Evolutionary conservation across 352 stramenopile genomes (phyloP), one percentile per base, ranked within the genome.

Genomic region (Phytophthora hybrid): DNA sequence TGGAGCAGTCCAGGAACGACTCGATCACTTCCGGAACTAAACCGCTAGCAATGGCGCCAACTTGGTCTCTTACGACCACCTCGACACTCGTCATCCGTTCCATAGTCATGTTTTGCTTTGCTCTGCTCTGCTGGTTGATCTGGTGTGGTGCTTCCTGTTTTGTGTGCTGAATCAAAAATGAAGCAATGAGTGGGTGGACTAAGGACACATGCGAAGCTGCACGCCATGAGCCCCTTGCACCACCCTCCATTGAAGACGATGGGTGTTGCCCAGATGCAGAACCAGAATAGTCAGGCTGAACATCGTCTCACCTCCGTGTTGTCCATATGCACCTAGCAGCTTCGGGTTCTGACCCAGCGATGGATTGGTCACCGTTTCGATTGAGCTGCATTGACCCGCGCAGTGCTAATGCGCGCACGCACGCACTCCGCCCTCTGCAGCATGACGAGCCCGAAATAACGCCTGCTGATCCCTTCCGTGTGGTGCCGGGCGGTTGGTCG

Each of bases 1-100:
- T 65, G 34, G 87, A 92, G 66, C 63, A 76, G 72, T 93, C 87
- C 32, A 93, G 67, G 23, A 84, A 83, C 3, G 74, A 74, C 54
- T 83, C 81, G 37, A 93, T 63, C 52, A 82, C 63, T 46, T 79
- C 66, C 9, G 77, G 73, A 14, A 85, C 78, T n/a, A 87, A 65
- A 0, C 70, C 80, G 21, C 54, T 73, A 23, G 80, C 62, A 63
- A 83, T 74, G 51, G 73, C 54, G 18, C 63, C 78, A 21, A 59
- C 19, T n/a, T 73, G 58, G 13, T 79, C 73, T 63, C 78, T 69
- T 18, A 84, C 66, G 26, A 84, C 76, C 14, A 85, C 76, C 29
- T 82, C 66, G n/a, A 85, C 78, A 55, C 78, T 85, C 53, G 44
- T 80, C 59, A 87, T 78, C n/a, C 58, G 70, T 54, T 78, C 61